Percentiles rank a stretch among this genome's conserved stretches.
Conservation (phyloP, 495 filamentous ascomycete species). For the Xanthoparmelia taractica region DNA sequence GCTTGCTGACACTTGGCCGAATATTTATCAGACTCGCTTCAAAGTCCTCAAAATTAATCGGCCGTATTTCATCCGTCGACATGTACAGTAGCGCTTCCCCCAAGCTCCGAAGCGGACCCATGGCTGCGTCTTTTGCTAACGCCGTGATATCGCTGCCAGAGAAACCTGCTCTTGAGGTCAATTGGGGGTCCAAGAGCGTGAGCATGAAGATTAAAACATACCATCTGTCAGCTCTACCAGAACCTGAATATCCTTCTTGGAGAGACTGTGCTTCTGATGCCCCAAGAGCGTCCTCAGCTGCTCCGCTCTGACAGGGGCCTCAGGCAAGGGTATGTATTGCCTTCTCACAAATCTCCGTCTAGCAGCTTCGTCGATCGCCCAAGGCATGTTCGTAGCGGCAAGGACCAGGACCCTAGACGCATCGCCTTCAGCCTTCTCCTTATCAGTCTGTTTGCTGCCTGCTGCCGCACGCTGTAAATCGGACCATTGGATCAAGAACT, state of each 20-base stretch:
- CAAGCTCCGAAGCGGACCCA: conserved; percentile 88
- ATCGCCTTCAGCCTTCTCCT: conserved; percentile 69
- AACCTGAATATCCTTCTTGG: conserved; percentile 60
- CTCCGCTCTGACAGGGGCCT: conserved; percentile 64
- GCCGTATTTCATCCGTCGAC: conserved; percentile 86
- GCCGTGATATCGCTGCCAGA: conserved; percentile 97
- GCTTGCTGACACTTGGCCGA: conserved; percentile 78
- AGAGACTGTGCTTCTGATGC: conserved; percentile 81
- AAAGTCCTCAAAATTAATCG: conserved; percentile 79
- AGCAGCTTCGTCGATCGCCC: conserved; percentile 97
- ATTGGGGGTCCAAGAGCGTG: neutral
- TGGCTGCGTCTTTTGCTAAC: conserved; percentile 93
- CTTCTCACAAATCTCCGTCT: conserved; percentile 83
- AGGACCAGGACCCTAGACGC: conserved; percentile 84
- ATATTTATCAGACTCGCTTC: conserved; percentile 77
- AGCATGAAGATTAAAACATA: conserved; percentile 34
- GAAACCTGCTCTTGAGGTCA: conserved; percentile 55
- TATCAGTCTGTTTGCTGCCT: conserved; percentile 64
- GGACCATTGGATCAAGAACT: conserved; percentile 97
- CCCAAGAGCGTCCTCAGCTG: conserved; percentile 73
- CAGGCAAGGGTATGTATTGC: conserved; percentile 94
- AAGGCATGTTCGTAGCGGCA: conserved; percentile 92
- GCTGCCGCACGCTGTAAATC: conserved; percentile 88
- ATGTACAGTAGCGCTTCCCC: conserved; percentile 86
- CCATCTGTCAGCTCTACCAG: conserved; percentile 83